These are phyloP conservation scores for Ophiostoma fasciatum DNA, from an alignment of 2,329 filamentous ascomycete genomes.

Conservation along the genomic window DNA sequence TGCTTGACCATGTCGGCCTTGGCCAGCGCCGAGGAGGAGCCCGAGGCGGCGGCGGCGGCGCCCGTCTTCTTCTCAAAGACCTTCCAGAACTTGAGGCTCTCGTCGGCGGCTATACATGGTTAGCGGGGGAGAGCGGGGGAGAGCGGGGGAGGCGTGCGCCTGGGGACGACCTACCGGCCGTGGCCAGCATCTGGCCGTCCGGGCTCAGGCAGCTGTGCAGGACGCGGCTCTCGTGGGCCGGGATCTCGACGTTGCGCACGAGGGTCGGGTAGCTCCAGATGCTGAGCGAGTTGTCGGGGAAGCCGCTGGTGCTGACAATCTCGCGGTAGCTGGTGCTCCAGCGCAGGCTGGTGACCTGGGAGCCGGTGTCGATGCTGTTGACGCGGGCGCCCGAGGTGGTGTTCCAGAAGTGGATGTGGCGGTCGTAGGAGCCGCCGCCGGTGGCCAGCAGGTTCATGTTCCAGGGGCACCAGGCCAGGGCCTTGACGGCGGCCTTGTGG, in stretches of 20 bases:
- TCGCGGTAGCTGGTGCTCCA: slow-evolving; percentile 98
- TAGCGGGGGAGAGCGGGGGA: slow-evolving; percentile 1
- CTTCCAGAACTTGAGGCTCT: slow-evolving; percentile 99
- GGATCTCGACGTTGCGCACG: slow-evolving; percentile 95
- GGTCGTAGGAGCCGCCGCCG: slow-evolving; percentile 89
- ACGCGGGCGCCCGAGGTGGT: slow-evolving; percentile 91
- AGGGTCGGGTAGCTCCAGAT: slow-evolving; percentile 98
- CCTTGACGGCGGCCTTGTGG: slow-evolving; percentile 97
- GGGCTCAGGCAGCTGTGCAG: slow-evolving; percentile 94
- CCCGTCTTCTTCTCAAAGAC: slow-evolving; percentile 97
- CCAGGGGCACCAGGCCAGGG: slow-evolving; percentile 97
- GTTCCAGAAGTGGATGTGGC: slow-evolving; percentile 99
- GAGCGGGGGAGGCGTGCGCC: no score
- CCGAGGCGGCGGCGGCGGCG: slow-evolving; percentile 47
- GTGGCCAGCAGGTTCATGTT: slow-evolving; percentile 94
- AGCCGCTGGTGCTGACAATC: slow-evolving; percentile 92
- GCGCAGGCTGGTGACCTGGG: slow-evolving; percentile 87
- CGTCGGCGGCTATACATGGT: slow-evolving; percentile 58
- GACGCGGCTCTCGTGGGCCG: slow-evolving; percentile 90
- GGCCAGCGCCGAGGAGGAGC: slow-evolving; percentile 51
- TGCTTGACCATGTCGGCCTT: slow-evolving; percentile 85
- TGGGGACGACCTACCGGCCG: slow-evolving; percentile 46
- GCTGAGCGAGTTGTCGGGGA: slow-evolving; percentile 97
- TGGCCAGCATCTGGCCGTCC: slow-evolving; percentile 95
- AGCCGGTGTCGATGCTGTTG: slow-evolving; percentile 98